phyloP scores from a whole-genome alignment of 192 early-diverging fungal species.

The Entomortierella lignicola region DNA sequence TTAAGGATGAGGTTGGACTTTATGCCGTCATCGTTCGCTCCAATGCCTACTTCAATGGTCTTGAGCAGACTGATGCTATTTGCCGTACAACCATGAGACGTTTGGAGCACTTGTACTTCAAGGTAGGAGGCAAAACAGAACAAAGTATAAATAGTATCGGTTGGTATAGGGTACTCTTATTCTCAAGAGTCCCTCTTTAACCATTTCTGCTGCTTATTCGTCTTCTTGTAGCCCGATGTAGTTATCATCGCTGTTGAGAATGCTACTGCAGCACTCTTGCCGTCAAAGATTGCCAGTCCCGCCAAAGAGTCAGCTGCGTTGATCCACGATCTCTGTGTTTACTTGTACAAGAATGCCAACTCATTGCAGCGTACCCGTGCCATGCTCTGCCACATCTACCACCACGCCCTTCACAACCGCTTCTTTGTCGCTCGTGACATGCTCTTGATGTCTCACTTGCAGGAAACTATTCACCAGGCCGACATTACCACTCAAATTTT shows the following conservation, averaged over 20 bases:
- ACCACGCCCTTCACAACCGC: slow-evolving; percentile 96
- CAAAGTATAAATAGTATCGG: background rate
- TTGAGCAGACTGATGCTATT: slow-evolving; percentile 66
- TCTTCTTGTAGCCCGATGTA: slow-evolving; percentile 76
- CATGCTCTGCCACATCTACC: slow-evolving; percentile 97
- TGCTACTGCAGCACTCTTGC: slow-evolving; percentile 59
- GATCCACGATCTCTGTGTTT: slow-evolving; percentile 87
- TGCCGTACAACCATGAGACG: slow-evolving; percentile 86
- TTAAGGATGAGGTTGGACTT: slow-evolving; percentile 88
- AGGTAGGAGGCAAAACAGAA: slow-evolving; percentile 50
- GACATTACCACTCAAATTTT: slow-evolving; percentile 95
- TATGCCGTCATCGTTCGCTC: slow-evolving; percentile 91
- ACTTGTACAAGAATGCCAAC: slow-evolving; percentile 87
- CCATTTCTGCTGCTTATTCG: background rate
- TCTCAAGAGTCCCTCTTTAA: background rate
- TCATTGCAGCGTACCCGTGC: slow-evolving; percentile 91
- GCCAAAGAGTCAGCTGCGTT: slow-evolving; percentile 67
- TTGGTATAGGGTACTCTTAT: background rate
- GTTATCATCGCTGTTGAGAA: slow-evolving; percentile 83
- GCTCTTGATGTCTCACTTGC: slow-evolving; percentile 98
- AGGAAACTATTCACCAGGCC: slow-evolving; percentile 90
- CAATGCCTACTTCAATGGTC: slow-evolving; percentile 87
- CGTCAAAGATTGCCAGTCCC: slow-evolving; percentile 61
- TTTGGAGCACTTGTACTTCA: slow-evolving; percentile 97
- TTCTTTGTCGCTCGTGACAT: slow-evolving; percentile 95